Base-by-base conservation (phyloP, 306 rosid genomes). In the Medicago arabica region DNA sequence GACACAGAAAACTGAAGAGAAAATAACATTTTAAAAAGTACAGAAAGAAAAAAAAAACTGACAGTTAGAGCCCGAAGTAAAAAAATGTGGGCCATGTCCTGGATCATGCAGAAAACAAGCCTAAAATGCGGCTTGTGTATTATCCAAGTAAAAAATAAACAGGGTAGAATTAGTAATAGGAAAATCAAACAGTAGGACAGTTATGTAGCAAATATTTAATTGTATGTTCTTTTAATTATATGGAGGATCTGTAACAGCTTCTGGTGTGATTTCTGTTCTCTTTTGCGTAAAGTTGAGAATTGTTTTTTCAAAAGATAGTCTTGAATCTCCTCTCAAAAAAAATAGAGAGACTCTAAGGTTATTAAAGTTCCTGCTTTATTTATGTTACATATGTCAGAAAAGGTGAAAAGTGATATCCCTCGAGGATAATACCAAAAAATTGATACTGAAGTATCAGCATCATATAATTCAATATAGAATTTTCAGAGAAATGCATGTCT, bases 401-500 rank as follows among this genome's bases (percentile, higher is more conserved):
- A 47, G 55, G 39, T 46, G 53, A 83, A 75, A 75, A 40, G 67
- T 71, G 18, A 67, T 79, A 39, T 21, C 69, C 55, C 41, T 39
- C n/a, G 18, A 50, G 38, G 71, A 67, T 60, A 40, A 57, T n/a
- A 2, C 31, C 69, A 4, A 75, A 61, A 44, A 53, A 15, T 3
- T n/a, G 34, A 59, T 54, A 67, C 55, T 72, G 39, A 64, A 77
- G 54, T 61, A 51, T 57, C 70, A 72, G 51, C 9, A 61, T 66
- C 68, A 39, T 28, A 83, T 60, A 18, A 70, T 77, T 69, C 15
- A 58, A 46, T 46, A 74, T 57, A 19, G 8, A 63, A 38, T 16
- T 40, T 76, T 61, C 44, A 25, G 72, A 68, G 58, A 74, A 74
- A 34, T 31, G 47, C 36, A 54, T 12, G 57, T 44, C 28, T 53